These are phyloP conservation scores for Zea mays DNA, from an alignment of 176 grass and related monocot genomes.

Conservation along the genomic window Zm-B73-REFERENCE-NAM-5.0 NC_050100.1:211587501-211588000, in stretches of 20 bases:
- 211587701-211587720: not conserved
- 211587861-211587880: constrained; percentile 94
- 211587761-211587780: not conserved
- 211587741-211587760: not conserved
- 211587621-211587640: not conserved
- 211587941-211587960: constrained; percentile 86
- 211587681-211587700: not conserved
- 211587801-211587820: constrained; percentile 99
- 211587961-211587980: constrained; percentile 79
- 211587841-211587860: constrained; percentile 93
- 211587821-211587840: constrained; percentile 93
- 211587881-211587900: constrained; percentile 91
- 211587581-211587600: constrained; percentile 92
- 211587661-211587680: not conserved
- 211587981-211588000: constrained; percentile 94
- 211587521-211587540: constrained; percentile 79
- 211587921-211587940: constrained; percentile 89
- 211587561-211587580: constrained; percentile 93
- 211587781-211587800: constrained; percentile 92
- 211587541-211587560: constrained; percentile 72
- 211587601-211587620: constrained; percentile 75
- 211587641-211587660: not conserved
- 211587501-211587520: constrained; percentile 94
- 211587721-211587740: not conserved
- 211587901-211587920: constrained; percentile 88